Base-by-base conservation (phyloP, 345 rosid genomes). In the Melaleuca quinquenervia region DNA sequence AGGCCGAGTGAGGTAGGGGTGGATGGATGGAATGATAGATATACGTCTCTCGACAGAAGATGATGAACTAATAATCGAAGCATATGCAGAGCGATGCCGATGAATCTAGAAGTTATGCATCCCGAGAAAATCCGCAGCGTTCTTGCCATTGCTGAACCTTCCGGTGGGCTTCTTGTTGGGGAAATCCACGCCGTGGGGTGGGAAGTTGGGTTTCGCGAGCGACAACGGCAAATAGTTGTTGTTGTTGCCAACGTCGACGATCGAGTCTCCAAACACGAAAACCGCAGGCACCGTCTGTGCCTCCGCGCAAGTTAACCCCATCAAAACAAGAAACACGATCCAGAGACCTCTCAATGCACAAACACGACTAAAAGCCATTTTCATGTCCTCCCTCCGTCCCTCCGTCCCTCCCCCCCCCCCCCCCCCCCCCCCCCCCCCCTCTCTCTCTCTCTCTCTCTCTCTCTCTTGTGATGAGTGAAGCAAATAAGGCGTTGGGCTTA, bases 91-190 rank as follows among this genome's bases (percentile, higher is more conserved):
- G n/a, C n/a, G n/a, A n/a, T n/a, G n/a, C n/a, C n/a, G n/a, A n/a
- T n/a, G n/a, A n/a, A n/a, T n/a, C n/a, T n/a, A n/a, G n/a, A 56
- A 56, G 62, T 56, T 15, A 12, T n/a, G 70, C 70, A 32, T 41
- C 90, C 93, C 92, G 62, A 90, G 76, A 50, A 90, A 87, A 88
- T 92, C 93, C 55, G 93, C 93, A 53, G 89, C 89, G 84, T 90
- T 92, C 87, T 91, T 92, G 88, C 96, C 96, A 84, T 94, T 94
- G 76, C 91, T 87, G 83, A 92, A 92, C 88, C 96, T 90, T 75
- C 96, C 96, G 60, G 92, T 94, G 16, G 94, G 84, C 84, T 88
- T 91, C 27, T 84, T 85, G 56, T 83, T 52, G 0, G 93, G 94
- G 82, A 92, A 94, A 75, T 94, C 95, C 76, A 92, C 52, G 27